Percentiles rank a stretch among this genome's conserved stretches.
These are phyloP conservation scores for Leptomonas seymouri DNA, from an alignment of 208 protist species.

Conservation along the genomic window DNA sequence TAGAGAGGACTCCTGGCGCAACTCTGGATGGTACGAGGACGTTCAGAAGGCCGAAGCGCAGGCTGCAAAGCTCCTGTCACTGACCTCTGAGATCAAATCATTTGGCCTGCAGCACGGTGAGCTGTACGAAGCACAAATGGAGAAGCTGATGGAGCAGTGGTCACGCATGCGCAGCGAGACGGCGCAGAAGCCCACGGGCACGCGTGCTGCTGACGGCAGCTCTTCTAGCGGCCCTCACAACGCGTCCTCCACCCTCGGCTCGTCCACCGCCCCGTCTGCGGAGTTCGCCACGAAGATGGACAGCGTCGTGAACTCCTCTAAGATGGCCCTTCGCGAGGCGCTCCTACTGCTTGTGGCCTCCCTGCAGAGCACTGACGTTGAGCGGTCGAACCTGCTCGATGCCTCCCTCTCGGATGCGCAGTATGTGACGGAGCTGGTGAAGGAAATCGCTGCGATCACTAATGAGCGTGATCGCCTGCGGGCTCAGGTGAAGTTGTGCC, in stretches of 20 bases:
- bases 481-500: conserved; percentile 40
- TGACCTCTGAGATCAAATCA: not conserved
- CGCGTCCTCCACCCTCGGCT: conserved; percentile 11
- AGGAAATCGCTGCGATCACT: conserved; percentile 43
- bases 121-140: conserved; percentile 25
- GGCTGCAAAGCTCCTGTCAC: conserved; percentile 13
- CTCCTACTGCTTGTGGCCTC: conserved; percentile 26
- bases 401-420: conserved; percentile 62
- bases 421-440: conserved; percentile 55
- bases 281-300: conserved; percentile 2
- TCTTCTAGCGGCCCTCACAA: not conserved
- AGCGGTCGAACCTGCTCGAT: conserved; percentile 61
- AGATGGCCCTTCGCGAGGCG: conserved; percentile 32
- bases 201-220: not conserved
- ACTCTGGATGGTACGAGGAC: conserved; percentile 3
- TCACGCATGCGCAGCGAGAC: conserved; percentile 3
- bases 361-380: conserved; percentile 51
- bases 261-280: conserved; percentile 10
- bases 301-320: conserved; percentile 14
- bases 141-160: conserved; percentile 28
- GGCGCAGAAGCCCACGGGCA: not conserved
- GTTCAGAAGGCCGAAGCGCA: conserved; percentile 15
- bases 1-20: not conserved
- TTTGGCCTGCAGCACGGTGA: conserved; percentile 20
- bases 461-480: conserved; percentile 48